Conservation (phyloP, 2,329 filamentous ascomycete species). For the Aspergillus pseudotamarii region DNA sequence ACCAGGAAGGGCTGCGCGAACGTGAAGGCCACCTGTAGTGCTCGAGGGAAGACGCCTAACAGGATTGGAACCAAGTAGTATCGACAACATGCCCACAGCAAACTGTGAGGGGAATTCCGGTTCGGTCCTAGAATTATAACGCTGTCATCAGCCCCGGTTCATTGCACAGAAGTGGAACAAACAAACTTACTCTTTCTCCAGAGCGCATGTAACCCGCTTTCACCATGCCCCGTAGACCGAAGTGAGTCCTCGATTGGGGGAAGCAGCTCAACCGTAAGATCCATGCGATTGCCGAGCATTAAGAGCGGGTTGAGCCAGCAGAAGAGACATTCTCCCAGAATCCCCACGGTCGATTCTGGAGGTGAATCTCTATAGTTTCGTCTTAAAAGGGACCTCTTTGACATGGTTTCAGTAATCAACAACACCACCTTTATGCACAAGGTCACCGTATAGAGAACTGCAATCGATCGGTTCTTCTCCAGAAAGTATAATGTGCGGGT, state of each 20-base stretch:
- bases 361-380: not conserved
- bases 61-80: not conserved
- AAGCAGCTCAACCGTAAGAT: constrained; percentile 45
- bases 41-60: not conserved
- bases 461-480: not conserved
- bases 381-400: not conserved
- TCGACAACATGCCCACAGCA: not conserved
- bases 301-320: constrained; percentile 36
- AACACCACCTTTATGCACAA: not conserved
- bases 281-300: constrained; percentile 30
- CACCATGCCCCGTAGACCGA: not conserved
- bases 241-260: constrained; percentile 39
- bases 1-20: constrained; percentile 54
- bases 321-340: constrained; percentile 14
- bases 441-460: not conserved
- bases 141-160: not conserved
- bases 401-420: not conserved
- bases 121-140: not conserved
- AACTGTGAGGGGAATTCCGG: not conserved
- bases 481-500: not conserved
- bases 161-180: not conserved
- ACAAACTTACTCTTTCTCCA: not conserved
- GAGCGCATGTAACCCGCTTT: not conserved
- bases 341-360: not conserved
- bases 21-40: constrained; percentile 36